Evolutionary conservation across 1,284 basidiomycete genomes (phyloP).

Genomic region (Prillingera fragicola): DNA sequence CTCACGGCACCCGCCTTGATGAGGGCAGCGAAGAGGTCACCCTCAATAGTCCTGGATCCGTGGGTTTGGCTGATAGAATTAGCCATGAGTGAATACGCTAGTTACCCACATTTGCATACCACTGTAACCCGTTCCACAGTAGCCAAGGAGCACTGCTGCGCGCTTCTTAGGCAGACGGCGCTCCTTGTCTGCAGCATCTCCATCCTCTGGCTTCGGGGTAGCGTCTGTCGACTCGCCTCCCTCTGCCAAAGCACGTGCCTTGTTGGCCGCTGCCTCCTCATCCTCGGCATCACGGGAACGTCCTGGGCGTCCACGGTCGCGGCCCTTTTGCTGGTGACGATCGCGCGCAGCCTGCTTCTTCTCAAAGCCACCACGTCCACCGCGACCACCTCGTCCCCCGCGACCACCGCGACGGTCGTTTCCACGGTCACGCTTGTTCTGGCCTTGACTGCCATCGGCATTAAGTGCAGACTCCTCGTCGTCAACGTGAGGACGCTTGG

Average conservation of each 20-base stretch:
- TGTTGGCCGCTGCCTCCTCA: slow-evolving; percentile 4
- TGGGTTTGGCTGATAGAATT: slow-evolving; percentile 30
- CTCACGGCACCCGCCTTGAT: slow-evolving; percentile 87
- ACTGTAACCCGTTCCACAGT: slow-evolving; percentile 60
- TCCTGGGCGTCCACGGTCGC: not conserved
- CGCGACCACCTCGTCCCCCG: not conserved
- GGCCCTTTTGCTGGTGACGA: slow-evolving; percentile 8
- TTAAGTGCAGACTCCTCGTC: slow-evolving; percentile 17
- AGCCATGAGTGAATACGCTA: not conserved
- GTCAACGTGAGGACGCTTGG: not conserved
- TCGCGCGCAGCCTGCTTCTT: slow-evolving; percentile 1
- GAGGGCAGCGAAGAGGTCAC: slow-evolving; percentile 79
- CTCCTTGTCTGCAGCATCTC: slow-evolving; percentile 21
- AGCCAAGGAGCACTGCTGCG: slow-evolving; percentile 53
- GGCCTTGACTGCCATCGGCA: not conserved
- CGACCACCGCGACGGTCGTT: not conserved
- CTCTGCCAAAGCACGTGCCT: slow-evolving; percentile 1
- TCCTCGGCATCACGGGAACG: slow-evolving; percentile 3
- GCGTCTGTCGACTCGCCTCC: slow-evolving; percentile 7
- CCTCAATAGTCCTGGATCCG: slow-evolving; percentile 76
- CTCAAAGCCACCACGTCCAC: not conserved
- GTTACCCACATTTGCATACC: slow-evolving; percentile 89
- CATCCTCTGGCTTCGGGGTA: slow-evolving; percentile 18
- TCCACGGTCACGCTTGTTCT: not conserved
- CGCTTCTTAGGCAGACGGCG: slow-evolving; percentile 53